Percentiles rank a stretch among this genome's conserved stretches.
phyloP scores from a whole-genome alignment of 2,329 filamentous ascomycete species.

The Paramyrothecium sp. region DNA sequence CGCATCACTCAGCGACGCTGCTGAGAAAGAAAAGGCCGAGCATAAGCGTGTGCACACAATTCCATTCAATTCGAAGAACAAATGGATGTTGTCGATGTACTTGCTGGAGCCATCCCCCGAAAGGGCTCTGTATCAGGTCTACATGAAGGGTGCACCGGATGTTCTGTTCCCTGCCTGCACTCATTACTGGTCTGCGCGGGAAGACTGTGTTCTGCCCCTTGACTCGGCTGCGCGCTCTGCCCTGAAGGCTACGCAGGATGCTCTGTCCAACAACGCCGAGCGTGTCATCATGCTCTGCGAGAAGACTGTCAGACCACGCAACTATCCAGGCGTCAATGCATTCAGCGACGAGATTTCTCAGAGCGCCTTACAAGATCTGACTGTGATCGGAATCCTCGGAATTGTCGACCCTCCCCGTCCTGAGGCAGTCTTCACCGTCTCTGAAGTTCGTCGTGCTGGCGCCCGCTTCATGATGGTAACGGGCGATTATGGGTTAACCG shows the following conservation, averaged over 20 bases:
- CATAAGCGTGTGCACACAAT: conserved; percentile 34
- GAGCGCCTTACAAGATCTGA: conserved; percentile 38
- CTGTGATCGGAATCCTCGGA: conserved; percentile 50
- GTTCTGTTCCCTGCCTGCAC: conserved; percentile 40
- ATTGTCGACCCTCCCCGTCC: conserved; percentile 46
- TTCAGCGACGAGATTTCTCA: conserved; percentile 49
- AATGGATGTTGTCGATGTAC: conserved; percentile 45
- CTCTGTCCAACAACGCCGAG: conserved; percentile 39
- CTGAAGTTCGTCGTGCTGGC: conserved; percentile 40
- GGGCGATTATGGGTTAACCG: conserved; percentile 51
- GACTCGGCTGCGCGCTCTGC: conserved; percentile 27
- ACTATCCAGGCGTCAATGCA: conserved; percentile 36
- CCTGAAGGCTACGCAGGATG: conserved; percentile 35
- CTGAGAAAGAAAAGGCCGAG: conserved; percentile 14
- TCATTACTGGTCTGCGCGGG: conserved; percentile 30
- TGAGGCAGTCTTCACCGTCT: conserved; percentile 39
- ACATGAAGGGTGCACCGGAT: conserved; percentile 54
- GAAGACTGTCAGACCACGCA: conserved; percentile 26
- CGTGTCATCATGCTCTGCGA: conserved; percentile 42
- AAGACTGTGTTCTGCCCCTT: conserved; percentile 30
- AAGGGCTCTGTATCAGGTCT: conserved; percentile 33
- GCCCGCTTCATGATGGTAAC: conserved; percentile 49
- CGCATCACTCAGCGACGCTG: conserved; percentile 21
- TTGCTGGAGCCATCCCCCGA: conserved; percentile 18
- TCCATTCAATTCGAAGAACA: conserved; percentile 50